phyloP scores from a whole-genome alignment of 495 filamentous ascomycete species.

The Jackrogersella multiformis region DNA sequence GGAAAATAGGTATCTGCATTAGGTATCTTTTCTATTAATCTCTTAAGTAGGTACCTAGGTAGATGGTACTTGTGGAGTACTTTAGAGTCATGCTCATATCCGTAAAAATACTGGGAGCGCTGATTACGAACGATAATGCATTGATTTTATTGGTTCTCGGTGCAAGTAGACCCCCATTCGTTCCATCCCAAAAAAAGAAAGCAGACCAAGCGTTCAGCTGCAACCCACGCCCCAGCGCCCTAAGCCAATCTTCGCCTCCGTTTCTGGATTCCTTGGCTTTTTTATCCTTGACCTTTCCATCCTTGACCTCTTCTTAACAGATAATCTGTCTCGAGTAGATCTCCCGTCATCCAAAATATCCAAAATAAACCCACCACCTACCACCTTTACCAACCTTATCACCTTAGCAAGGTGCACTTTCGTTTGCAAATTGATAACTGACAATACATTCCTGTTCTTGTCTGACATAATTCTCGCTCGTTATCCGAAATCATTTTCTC shows the following conservation, averaged over 20 bases:
- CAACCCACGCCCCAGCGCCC: conserved; percentile 10
- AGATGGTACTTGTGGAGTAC: conserved; percentile 22
- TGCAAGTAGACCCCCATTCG: neutral
- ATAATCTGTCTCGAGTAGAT: conserved; percentile 33
- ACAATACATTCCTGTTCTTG: neutral
- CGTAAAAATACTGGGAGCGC: neutral
- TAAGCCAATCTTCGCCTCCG: conserved; percentile 26
- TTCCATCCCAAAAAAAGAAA: conserved; percentile 37
- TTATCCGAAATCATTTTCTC: conserved; percentile 11
- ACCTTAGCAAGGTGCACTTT: conserved; percentile 19
- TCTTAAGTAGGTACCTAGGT: no score
- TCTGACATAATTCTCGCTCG: conserved; percentile 19
- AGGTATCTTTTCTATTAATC: no score
- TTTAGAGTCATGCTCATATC: conserved; percentile 2
- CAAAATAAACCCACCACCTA: conserved; percentile 2
- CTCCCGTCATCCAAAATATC: conserved; percentile 20
- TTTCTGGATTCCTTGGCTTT: conserved; percentile 26
- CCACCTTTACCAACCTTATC: neutral
- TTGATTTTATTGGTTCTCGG: neutral
- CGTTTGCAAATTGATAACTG: conserved; percentile 17
- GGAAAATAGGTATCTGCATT: no score
- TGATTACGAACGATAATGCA: conserved; percentile 27
- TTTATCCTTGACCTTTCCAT: no score
- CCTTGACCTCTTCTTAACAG: neutral
- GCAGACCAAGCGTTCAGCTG: conserved; percentile 26